Percentiles rank a stretch among this genome's conserved stretches.
Evolutionary conservation across 2,329 filamentous ascomycete genomes (phyloP).

Genomic region (Penicillium crustosum): DNA sequence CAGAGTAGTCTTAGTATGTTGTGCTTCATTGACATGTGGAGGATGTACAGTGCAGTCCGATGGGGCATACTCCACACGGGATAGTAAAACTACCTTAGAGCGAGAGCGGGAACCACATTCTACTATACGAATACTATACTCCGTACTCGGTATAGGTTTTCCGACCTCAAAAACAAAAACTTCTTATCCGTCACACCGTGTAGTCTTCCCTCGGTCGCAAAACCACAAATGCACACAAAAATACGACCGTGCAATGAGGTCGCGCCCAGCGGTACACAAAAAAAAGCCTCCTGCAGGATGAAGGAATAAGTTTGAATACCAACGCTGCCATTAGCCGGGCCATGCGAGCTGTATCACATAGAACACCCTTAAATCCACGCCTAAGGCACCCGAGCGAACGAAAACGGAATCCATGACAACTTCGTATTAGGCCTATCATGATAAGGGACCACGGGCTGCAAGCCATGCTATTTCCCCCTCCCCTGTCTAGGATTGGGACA

Average conservation of each 20-base stretch:
- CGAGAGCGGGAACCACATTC: background rate
- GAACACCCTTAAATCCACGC: background rate
- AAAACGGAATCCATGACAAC: background rate
- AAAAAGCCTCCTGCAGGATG: conserved; percentile 5
- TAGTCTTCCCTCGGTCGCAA: background rate
- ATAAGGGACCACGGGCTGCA: conserved; percentile 9
- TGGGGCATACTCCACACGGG: conserved; percentile 1
- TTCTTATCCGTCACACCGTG: background rate
- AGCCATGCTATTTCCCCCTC: conserved; percentile 11
- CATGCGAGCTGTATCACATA: conserved; percentile 23
- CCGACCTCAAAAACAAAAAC: background rate
- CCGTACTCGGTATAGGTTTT: background rate
- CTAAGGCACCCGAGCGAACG: background rate
- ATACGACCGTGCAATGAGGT: conserved; percentile 1
- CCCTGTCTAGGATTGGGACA: conserved; percentile 5
- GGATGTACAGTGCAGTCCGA: conserved; percentile 12
- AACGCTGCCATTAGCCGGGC: conserved; percentile 10
- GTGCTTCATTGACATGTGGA: conserved; percentile 6
- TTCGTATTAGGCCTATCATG: background rate
- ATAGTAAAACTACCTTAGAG: background rate
- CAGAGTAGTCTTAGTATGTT: background rate
- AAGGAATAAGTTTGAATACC: conserved; percentile 4
- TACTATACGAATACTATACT: too few species aligned
- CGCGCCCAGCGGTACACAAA: background rate
- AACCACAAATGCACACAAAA: background rate